phyloP scores from a whole-genome alignment of 1,284 basidiomycete species.

The Naganishia liquefaciens region DNA sequence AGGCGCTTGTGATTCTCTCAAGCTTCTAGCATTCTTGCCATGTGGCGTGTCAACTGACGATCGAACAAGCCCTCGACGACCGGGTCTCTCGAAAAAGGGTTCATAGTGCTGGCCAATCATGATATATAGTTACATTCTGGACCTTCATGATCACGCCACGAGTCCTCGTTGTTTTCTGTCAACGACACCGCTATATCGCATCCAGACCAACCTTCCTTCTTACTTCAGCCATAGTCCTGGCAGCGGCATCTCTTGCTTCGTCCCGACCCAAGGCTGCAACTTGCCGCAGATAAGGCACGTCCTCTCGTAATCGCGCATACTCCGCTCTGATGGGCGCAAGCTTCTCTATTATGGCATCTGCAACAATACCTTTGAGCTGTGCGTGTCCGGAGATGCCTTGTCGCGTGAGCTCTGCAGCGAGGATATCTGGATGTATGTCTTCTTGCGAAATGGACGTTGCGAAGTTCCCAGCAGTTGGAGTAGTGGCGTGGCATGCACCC shows the following conservation, averaged over 20 bases:
- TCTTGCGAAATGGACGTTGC: slow-evolving; percentile 56
- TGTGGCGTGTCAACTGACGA: no score
- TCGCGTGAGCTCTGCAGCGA: slow-evolving; percentile 15
- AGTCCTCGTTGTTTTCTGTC: no score
- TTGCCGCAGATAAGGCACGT: slow-evolving; percentile 64
- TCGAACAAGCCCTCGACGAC: no score
- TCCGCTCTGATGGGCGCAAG: slow-evolving; percentile 70
- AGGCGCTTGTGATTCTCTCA: no score
- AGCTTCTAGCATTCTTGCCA: no score
- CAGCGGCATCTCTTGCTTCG: slow-evolving; percentile 65
- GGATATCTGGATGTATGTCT: slow-evolving; percentile 55
- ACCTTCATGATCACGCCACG: no score
- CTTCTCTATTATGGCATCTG: slow-evolving; percentile 69
- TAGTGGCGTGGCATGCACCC: slow-evolving; percentile 58
- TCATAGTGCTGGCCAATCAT: no score
- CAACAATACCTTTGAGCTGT: slow-evolving; percentile 70
- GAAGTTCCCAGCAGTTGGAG: slow-evolving; percentile 30
- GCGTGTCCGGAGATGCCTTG: slow-evolving; percentile 52
- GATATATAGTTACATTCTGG: no score
- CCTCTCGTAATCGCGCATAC: slow-evolving; percentile 65
- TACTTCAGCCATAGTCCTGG: slow-evolving; percentile 67
- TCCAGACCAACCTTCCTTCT: slow-evolving; percentile 66
- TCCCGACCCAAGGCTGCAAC: slow-evolving; percentile 67
- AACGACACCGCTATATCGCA: slow-evolving; percentile 28
- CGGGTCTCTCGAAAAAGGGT: no score